Base-by-base conservation (phyloP, 176 grass and related monocot species). In the Cymbopogon citratus region DNA sequence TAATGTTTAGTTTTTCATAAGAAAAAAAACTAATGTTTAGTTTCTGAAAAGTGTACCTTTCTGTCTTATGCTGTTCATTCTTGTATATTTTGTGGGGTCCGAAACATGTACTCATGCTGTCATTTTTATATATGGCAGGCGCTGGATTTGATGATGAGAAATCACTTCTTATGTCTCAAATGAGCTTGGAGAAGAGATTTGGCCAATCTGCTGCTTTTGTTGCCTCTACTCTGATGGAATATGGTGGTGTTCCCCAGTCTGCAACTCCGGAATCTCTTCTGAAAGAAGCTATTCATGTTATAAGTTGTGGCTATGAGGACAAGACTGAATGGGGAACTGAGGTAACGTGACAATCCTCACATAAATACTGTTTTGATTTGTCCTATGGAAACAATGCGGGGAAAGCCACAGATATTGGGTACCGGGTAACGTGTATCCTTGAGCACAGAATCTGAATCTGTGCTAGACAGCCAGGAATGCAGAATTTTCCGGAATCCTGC, bases 281-380 rank as follows among this genome's bases (percentile, higher is more conserved):
- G 77, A 99, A 99, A 81, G 97, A 99, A 93, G 97, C 97, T 69
- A 99, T 99, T 49, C 97, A 99, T 93, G 97, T 99, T 64, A 99
- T 99, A 45, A 96, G 93, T 77, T 99, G 97, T 80, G 97, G 97
- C 74, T 99, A 99, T 6, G 97, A 99, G 87, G 97, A 99, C 80
- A 99, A 99, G 83, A 79, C 74, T 19, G 97, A 99, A 46, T 99
- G 97, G 97, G 97, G 93, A 80, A 83, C n/a, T 84, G 97, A 99
- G 97, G 97, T 99, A 90, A 82, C 48, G 7, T 62, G 77, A 14
- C 69, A 83, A 64, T 86, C 26, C 7, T 79, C 23, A 46, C 19
- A 25, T 75, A 18, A 74, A 27, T 41, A 49, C 6, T 49, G 1
- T 73, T 79, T 65, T 18, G 19, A 35, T 73, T 73, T 72, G 57